Evolutionary conservation across 345 rosid genomes (phyloP), one percentile per base, ranked within the genome.

Genomic region (Lepidium africanum): DNA sequence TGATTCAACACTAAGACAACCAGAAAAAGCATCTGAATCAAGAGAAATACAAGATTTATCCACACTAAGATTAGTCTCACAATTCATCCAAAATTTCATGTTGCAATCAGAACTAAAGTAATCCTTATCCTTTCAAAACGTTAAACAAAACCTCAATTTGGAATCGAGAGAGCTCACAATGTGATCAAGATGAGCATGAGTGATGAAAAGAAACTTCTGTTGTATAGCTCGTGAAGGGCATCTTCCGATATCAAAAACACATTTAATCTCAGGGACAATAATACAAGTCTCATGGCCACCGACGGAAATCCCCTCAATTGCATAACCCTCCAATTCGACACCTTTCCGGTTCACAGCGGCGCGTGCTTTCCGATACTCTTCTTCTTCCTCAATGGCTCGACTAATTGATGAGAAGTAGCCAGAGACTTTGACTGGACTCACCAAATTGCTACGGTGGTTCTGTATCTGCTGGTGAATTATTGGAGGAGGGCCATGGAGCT

Each of bases 171-270:
- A 45, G 21, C 83, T 78, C 65, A 93, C 97, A 57, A 90, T 90
- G 76, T 93, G 98, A 73, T 90, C 98, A 52, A 93, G 98, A 72
- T 93, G 98, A 41, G 83, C 97, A 72, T 93, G 97, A 43, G 97
- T 88, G 63, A 90, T 88, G 69, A 90, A 93, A 32, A 93, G 85
- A 56, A 88, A 93, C 60, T 90, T 93, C 88, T 90, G 97, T 12
- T 93, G 97, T 55, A 93, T 81, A 65, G 98, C 98, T 60, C 96
- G 80, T 16, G 84, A 40, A 1, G 98, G 98, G 39, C 96, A 90
- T 74, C 87, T 82, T 11, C 98, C 98, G 39, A 93, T 93, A 57
- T 93, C 98, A 61, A 93, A 93, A 39, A 92, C 94, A 63, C 87
- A 90, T 85, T 90, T 93, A 33, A 93, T 81, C 73, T 88, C 89